Evolutionary conservation across 2,329 filamentous ascomycete species (phyloP).

Genomic region (Exophiala sideris): DNA sequence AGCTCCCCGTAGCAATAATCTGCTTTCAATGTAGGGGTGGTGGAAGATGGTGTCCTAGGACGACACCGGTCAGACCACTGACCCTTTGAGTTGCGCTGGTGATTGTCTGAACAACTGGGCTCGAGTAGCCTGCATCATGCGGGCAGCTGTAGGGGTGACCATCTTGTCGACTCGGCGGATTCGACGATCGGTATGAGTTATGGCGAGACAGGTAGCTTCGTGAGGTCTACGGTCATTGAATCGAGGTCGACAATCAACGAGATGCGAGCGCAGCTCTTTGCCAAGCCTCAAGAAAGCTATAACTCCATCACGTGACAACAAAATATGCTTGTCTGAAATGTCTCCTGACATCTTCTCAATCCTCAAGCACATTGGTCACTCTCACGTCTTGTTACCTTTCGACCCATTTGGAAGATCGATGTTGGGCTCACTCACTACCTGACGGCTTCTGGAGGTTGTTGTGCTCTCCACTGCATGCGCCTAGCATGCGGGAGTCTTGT

Average conservation of each 20-base stretch:
- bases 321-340: conserved; percentile 4
- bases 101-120: conserved; percentile 26
- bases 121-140: conserved; percentile 30
- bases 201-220: conserved; percentile 9
- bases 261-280: not conserved
- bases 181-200: not conserved
- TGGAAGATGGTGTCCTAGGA: not conserved
- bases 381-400: not conserved
- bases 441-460: not conserved
- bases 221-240: conserved; percentile 7
- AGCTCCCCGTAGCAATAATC: not conserved
- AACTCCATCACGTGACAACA: conserved; percentile 8
- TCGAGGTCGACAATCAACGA: not conserved
- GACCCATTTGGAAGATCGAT: not conserved
- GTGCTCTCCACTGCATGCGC: conserved; percentile 18
- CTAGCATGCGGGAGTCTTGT: conserved; percentile 15
- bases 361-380: conserved; percentile 1
- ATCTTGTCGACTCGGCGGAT: conserved; percentile 23
- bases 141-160: conserved; percentile 29
- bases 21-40: not conserved
- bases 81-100: conserved; percentile 16
- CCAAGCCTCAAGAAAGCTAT: conserved; percentile 6
- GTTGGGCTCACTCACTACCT: not conserved
- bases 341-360: conserved; percentile 16
- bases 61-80: not conserved